Evolutionary conservation across 768 basidiomycete species (phyloP), one percentile per base, ranked within the genome.

Genomic region (Termitomyces sp.): DNA sequence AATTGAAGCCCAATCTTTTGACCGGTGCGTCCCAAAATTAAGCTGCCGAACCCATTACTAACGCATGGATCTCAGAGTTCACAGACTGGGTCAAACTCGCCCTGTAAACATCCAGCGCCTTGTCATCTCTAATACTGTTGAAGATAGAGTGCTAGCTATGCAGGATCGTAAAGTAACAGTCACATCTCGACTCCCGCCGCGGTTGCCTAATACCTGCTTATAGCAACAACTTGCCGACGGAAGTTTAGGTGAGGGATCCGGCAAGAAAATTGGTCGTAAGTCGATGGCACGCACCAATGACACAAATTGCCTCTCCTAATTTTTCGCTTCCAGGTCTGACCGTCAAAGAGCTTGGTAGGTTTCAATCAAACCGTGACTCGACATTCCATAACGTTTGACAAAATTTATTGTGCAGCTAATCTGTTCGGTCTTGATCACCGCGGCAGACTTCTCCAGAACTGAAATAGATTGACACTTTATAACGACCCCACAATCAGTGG

Each of bases 61-160:
- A 48, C 15, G 15, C 41, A 9, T 47, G 26, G 46, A 45, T 48
- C 62, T 33, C 28, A 65, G 64, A 36, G 77, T 81, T 6, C 83
- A 85, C 63, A 73, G 84, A 24, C 70, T 85, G 5, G 85, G 85
- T 5, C 86, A 87, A 64, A 70, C 60, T 10, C 74, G 81, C 26
- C 56, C 74, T 0, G 86, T 86, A 13, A 60, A 71, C 22, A 80
- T 86, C 13, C 72, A 83, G 41, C 79, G 84, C 10, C 73, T 86
- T 6, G 84, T 86, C 31, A 83, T 86, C 39, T 66, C 70, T 2
- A 73, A 83, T 59, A 85, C 83, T 0, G 82, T 87, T 33, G 89
- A 90, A 65, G 83, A 89, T 64, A 76, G 88, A n/a, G 83, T 92
- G 33, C 73, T 88, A 28, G 74, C 73, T 0, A 70, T 90, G 59